Evolutionary conservation across 129 eudicot species (phyloP).

Genomic region (Flaveria bidentis): DNA sequence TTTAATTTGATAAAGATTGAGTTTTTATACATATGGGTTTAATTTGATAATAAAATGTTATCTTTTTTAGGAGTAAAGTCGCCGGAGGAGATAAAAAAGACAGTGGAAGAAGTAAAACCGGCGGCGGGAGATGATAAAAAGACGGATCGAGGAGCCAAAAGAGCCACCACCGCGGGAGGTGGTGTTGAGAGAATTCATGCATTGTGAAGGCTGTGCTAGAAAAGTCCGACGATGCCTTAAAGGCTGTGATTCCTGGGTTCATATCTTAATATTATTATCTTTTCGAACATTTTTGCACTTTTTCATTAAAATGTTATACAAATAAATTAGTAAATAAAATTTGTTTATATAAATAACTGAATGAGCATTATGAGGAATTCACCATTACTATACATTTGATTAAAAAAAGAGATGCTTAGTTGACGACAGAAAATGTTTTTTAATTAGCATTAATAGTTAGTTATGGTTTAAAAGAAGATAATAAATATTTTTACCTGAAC

Average conservation of each 20-base stretch:
- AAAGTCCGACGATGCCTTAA: slow-evolving; percentile 79
- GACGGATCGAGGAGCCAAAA: slow-evolving; percentile 20
- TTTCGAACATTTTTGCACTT: no score
- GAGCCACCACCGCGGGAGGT: slow-evolving; percentile 48
- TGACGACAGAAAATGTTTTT: no score
- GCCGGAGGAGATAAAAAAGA: neutral
- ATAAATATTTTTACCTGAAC: slow-evolving; percentile 53
- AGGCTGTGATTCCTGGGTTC: slow-evolving; percentile 56
- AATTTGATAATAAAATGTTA: neutral
- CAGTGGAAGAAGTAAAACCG: slow-evolving; percentile 35
- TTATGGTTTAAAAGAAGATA: no score
- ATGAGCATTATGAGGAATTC: no score
- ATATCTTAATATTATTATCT: neutral
- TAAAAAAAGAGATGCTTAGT: no score
- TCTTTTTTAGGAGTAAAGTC: slow-evolving; percentile 36
- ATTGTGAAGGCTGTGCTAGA: slow-evolving; percentile 88
- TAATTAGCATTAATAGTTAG: no score
- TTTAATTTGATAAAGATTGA: no score
- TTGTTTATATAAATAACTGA: neutral
- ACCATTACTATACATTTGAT: no score
- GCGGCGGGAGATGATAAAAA: slow-evolving; percentile 39
- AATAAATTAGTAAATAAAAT: neutral
- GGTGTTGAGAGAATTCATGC: slow-evolving; percentile 68
- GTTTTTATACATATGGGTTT: no score
- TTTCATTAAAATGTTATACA: neutral